These are phyloP conservation scores for Larix sibirica DNA, from an alignment of 83 land plant species.

Conservation along the genomic window DNA sequence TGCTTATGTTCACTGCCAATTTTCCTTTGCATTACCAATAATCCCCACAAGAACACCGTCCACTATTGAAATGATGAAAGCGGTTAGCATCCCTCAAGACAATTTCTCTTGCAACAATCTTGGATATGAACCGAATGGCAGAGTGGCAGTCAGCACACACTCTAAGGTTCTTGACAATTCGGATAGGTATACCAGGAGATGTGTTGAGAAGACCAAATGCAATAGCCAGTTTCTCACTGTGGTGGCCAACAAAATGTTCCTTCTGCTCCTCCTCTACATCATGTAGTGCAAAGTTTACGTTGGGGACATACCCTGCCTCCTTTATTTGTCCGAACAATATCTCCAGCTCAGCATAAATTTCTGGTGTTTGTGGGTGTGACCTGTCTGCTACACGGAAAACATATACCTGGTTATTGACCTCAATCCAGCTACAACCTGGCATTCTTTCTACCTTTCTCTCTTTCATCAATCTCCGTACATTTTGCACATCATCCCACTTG, in stretches of 20 bases:
- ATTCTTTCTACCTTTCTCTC: not conserved
- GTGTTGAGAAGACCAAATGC: not conserved
- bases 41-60: not conserved
- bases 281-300: not conserved
- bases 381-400: not conserved
- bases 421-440: conserved; percentile 6
- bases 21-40: not conserved
- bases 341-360: not conserved
- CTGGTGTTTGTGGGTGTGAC: not conserved
- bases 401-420: conserved; percentile 1
- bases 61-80: not conserved
- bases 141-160: not conserved
- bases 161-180: not conserved
- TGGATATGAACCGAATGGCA: not conserved
- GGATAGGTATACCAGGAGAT: not conserved
- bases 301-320: not conserved
- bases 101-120: not conserved
- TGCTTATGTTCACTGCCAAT: no score
- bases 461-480: not conserved
- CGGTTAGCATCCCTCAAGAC: not conserved
- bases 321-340: not conserved
- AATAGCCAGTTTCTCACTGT: conserved; percentile 7
- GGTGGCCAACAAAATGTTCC: not conserved
- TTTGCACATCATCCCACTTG: not conserved
- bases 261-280: conserved; percentile 6